These are phyloP conservation scores for Aspergillus bombycis DNA, from an alignment of 2,329 filamentous ascomycete species.

Conservation along the genomic window DNA sequence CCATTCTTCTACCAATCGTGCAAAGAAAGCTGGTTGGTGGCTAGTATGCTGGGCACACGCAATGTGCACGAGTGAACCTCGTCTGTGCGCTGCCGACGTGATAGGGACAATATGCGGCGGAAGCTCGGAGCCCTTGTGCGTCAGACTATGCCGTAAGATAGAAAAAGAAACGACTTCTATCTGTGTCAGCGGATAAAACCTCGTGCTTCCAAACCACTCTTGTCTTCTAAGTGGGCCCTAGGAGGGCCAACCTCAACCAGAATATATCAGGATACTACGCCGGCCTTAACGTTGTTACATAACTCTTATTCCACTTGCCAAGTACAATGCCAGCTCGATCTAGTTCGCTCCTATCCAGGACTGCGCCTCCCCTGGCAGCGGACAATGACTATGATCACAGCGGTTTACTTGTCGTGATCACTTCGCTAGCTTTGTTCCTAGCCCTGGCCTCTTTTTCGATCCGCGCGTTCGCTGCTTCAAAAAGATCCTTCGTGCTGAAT, in stretches of 20 bases:
- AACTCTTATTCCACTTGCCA: background rate
- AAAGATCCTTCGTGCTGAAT: constrained; percentile 32
- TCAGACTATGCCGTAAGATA: background rate
- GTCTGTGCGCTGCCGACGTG: background rate
- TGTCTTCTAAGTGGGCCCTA: background rate
- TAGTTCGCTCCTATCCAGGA: constrained; percentile 20
- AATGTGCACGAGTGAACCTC: background rate
- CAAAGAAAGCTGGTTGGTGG: background rate
- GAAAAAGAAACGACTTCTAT: background rate
- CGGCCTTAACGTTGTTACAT: background rate
- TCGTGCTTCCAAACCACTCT: background rate
- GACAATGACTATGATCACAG: constrained; percentile 44
- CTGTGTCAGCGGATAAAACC: background rate
- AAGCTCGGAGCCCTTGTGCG: background rate
- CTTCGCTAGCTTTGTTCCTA: constrained; percentile 43
- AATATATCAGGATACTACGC: background rate
- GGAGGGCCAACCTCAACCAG: background rate
- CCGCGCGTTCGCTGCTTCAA: constrained; percentile 42
- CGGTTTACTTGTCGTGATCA: constrained; percentile 45
- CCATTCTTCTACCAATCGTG: background rate
- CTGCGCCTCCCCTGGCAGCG: constrained; percentile 39
- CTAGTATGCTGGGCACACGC: background rate
- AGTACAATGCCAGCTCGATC: constrained; percentile 11
- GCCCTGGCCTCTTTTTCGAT: constrained; percentile 44
- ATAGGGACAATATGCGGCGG: background rate